Conservation (phyloP, 2,329 filamentous ascomycete genomes). For the Teratosphaeria viscida region DNA sequence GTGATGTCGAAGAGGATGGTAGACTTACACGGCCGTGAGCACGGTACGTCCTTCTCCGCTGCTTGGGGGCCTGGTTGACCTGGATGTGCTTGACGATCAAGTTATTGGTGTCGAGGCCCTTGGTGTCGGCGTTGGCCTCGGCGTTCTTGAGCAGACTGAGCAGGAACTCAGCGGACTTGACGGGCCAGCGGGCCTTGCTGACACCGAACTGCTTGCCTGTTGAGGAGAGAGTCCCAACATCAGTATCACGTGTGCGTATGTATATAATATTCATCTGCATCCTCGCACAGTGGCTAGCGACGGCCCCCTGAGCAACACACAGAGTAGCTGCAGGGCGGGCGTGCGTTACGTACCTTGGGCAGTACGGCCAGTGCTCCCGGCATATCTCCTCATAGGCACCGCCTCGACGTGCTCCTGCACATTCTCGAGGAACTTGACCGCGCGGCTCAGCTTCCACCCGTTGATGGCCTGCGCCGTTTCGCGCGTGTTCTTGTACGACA, state of each 20-base stretch:
- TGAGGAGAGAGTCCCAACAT: constrained; percentile 12
- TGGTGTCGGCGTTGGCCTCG: constrained; percentile 92
- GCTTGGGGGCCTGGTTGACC: constrained; percentile 99
- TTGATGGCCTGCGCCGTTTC: constrained; percentile 99
- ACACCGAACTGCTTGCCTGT: constrained; percentile 98
- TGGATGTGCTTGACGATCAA: constrained; percentile 99
- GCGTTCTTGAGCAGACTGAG: constrained; percentile 96
- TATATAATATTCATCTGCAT: constrained; percentile 19
- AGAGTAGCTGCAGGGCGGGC: not conserved
- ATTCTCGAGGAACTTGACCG: constrained; percentile 95
- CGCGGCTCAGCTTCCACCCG: constrained; percentile 95
- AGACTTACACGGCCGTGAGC: constrained; percentile 71
- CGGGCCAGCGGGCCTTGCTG: constrained; percentile 94
- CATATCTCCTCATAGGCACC: constrained; percentile 95
- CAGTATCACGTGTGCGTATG: constrained; percentile 7
- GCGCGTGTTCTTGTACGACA: constrained; percentile 99
- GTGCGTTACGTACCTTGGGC: constrained; percentile 75
- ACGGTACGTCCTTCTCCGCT: constrained; percentile 98
- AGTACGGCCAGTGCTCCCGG: constrained; percentile 86
- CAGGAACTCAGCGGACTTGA: constrained; percentile 98
- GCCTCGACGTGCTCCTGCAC: constrained; percentile 95
- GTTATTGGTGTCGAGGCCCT: constrained; percentile 95
- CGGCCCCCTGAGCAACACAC: not conserved
- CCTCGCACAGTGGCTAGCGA: constrained; percentile 25
- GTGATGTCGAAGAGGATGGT: not conserved